Percentiles rank a stretch among this genome's conserved stretches.
These are phyloP conservation scores for Colletotrichum caudatum DNA, from an alignment of 2,329 filamentous ascomycete genomes.

Conservation along the genomic window DNA sequence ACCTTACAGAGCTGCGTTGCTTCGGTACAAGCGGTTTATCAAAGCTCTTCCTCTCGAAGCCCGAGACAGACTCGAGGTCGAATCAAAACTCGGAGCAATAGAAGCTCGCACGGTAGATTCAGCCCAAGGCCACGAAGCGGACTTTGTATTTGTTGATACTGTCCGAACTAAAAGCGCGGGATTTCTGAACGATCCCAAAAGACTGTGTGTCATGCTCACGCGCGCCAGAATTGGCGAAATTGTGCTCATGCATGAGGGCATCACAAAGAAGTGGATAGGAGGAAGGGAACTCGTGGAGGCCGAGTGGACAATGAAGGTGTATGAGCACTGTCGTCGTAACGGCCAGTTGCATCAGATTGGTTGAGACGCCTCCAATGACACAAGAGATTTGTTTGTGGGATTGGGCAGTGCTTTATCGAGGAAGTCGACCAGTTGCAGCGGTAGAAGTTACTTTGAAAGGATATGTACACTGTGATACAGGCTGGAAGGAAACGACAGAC, in stretches of 20 bases:
- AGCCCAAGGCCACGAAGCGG: constrained; percentile 61
- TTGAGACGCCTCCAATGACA: neutral
- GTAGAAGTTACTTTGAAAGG: neutral
- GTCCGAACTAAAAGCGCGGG: constrained; percentile 54
- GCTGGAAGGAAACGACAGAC: neutral
- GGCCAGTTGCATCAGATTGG: constrained; percentile 13
- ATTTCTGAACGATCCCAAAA: constrained; percentile 58
- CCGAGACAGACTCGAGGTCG: constrained; percentile 17
- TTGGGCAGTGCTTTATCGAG: neutral
- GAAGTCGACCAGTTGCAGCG: neutral
- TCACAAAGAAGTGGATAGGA: constrained; percentile 46
- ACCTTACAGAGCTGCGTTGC: constrained; percentile 56
- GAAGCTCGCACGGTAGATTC: constrained; percentile 57
- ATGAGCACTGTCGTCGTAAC: constrained; percentile 25
- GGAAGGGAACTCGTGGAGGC: neutral
- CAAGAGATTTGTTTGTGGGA: neutral
- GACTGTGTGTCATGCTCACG: constrained; percentile 61
- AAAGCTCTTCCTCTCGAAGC: constrained; percentile 17
- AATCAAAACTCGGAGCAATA: constrained; percentile 5
- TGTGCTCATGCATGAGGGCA: constrained; percentile 57
- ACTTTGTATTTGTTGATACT: constrained; percentile 61
- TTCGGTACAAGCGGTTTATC: constrained; percentile 49
- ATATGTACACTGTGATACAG: neutral
- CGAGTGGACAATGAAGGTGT: constrained; percentile 35
- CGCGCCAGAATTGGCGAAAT: constrained; percentile 59